Conservation (phyloP, 176 grass and related monocot genomes). For the Bolboschoenus planiculmis region DNA sequence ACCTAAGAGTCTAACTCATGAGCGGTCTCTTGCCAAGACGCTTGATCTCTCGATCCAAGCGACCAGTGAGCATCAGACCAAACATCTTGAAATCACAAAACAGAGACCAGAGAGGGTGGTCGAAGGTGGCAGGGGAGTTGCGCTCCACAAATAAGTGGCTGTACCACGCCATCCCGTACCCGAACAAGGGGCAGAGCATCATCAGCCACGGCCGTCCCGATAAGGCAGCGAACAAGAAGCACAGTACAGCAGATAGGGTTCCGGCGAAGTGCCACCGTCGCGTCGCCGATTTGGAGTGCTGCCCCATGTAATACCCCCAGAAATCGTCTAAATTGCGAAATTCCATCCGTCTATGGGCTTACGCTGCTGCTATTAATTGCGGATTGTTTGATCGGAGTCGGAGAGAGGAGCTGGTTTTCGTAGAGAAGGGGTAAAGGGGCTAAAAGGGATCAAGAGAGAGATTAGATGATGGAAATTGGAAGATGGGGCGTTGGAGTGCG, state of each 20-base stretch:
- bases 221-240: slow-evolving; percentile 39
- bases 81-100: slow-evolving; percentile 76
- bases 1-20: slow-evolving; percentile 8
- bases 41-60: slow-evolving; percentile 60
- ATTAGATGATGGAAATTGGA: background rate
- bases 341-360: background rate
- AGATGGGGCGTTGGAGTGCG: background rate
- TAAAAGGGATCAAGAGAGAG: background rate
- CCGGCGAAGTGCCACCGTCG: slow-evolving; percentile 75
- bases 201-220: slow-evolving; percentile 39
- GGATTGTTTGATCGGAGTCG: background rate
- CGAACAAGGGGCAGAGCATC: slow-evolving; percentile 33
- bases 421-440: background rate
- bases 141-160: slow-evolving; percentile 81
- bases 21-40: slow-evolving; percentile 35
- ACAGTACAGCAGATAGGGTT: slow-evolving; percentile 40
- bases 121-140: slow-evolving; percentile 64
- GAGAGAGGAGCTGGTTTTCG: background rate
- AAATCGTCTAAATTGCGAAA: slow-evolving; percentile 66
- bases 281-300: slow-evolving; percentile 65
- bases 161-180: slow-evolving; percentile 83
- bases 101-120: slow-evolving; percentile 68
- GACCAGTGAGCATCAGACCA: slow-evolving; percentile 54
- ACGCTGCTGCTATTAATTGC: background rate
- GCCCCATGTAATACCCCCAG: slow-evolving; percentile 79